Conservation (phyloP, 2,329 filamentous ascomycete species). For the Penicillium decumbens region DNA sequence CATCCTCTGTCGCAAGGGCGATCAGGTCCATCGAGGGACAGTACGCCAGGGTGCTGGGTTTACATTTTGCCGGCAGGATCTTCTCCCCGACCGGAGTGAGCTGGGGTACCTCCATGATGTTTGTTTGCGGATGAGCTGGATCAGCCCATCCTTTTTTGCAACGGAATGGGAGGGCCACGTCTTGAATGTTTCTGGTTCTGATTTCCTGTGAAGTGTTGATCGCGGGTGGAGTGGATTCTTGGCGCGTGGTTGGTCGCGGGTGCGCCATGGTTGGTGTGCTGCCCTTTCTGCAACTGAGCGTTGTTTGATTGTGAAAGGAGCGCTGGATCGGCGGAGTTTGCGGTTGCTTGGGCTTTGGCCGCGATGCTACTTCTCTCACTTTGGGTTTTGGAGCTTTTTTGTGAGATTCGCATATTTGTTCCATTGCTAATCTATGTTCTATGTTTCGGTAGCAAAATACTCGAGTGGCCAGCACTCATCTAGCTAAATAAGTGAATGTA, state of each 20-base stretch:
- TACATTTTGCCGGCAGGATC: conserved; percentile 41
- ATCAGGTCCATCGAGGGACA: conserved; percentile 83
- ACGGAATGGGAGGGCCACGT: conserved; percentile 1
- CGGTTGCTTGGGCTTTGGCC: not conserved
- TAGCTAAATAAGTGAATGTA: not conserved
- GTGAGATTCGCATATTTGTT: too few relatives aligned
- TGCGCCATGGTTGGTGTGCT: not conserved
- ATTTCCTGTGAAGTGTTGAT: conserved; percentile 16
- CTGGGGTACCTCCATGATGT: conserved; percentile 30
- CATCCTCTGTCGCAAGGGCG: conserved; percentile 63
- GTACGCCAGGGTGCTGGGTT: conserved; percentile 57
- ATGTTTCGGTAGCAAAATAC: not conserved
- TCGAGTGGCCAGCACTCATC: conserved; percentile 16
- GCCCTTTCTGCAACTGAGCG: not conserved
- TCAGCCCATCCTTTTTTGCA: conserved; percentile 26
- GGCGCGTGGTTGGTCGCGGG: conserved; percentile 16
- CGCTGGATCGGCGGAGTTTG: not conserved
- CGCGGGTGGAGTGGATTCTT: conserved; percentile 21
- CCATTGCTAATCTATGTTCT: too few relatives aligned
- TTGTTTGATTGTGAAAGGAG: not conserved
- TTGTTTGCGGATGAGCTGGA: not conserved
- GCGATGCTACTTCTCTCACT: not conserved
- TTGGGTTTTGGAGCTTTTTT: too few relatives aligned
- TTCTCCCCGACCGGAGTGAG: conserved; percentile 41
- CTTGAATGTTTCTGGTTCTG: conserved; percentile 2